A percentile compares a stretch with the other conserved stretches of the same genome.
Evolutionary conservation across 2,329 filamentous ascomycete species (phyloP).

Genomic region (Trichoderma sp.): DNA sequence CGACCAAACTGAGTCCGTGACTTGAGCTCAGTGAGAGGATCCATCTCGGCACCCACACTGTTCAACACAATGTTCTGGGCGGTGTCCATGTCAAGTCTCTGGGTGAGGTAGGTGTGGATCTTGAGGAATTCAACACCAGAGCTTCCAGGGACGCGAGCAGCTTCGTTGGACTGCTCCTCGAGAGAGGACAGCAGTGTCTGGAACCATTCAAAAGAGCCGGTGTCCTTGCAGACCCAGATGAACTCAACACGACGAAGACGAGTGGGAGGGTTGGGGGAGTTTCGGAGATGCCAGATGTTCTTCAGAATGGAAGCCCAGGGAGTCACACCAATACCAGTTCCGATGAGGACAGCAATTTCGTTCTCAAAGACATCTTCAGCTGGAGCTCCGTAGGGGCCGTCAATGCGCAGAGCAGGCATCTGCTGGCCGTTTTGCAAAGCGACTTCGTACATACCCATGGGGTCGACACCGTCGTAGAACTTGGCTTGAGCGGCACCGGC

Average conservation of each 20-base stretch:
- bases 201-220: constrained; percentile 97
- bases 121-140: constrained; percentile 81
- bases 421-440: constrained; percentile 88
- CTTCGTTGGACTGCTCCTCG: constrained; percentile 76
- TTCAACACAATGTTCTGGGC: constrained; percentile 97
- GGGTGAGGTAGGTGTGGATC: constrained; percentile 97
- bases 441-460: constrained; percentile 96
- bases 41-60: constrained; percentile 80
- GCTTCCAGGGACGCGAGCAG: constrained; percentile 63
- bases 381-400: constrained; percentile 93
- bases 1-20: constrained; percentile 91
- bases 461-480: constrained; percentile 86
- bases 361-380: constrained; percentile 97
- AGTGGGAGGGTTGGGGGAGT: constrained; percentile 81
- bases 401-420: constrained; percentile 87
- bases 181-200: constrained; percentile 88
- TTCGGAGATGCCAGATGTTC: constrained; percentile 96
- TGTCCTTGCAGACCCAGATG: constrained; percentile 98
- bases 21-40: constrained; percentile 89
- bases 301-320: constrained; percentile 87
- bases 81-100: constrained; percentile 86
- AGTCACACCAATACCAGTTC: constrained; percentile 83
- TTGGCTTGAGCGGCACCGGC: constrained; percentile 84
- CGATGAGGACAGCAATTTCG: constrained; percentile 81
- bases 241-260: constrained; percentile 95